phyloP scores from a whole-genome alignment of 1,284 basidiomycete genomes.

The Ganoderma lingzhi region DNA sequence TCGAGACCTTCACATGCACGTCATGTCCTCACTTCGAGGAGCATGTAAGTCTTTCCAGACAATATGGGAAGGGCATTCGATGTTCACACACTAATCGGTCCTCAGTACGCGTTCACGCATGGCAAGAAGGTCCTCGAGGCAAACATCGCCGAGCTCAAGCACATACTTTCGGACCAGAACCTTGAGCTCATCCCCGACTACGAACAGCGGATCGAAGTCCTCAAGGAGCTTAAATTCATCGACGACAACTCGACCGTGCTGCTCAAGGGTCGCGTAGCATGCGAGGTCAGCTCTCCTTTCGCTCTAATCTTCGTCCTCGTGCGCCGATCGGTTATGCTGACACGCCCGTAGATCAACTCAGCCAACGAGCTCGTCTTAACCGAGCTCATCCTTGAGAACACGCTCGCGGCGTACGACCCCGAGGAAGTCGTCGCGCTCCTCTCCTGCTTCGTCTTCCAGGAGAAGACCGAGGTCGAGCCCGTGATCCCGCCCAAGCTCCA shows the following conservation, averaged over 20 bases:
- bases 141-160: conserved; percentile 79
- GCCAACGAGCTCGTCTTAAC: conserved; percentile 96
- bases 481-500: conserved; percentile 80
- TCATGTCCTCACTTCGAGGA: conserved; percentile 71
- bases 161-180: conserved; percentile 94
- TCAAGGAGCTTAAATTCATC: conserved; percentile 93
- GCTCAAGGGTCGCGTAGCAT: conserved; percentile 97
- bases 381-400: conserved; percentile 97
- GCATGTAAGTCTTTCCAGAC: conserved; percentile 57
- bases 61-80: not conserved
- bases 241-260: conserved; percentile 94
- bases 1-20: conserved; percentile 58
- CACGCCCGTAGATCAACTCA: conserved; percentile 85
- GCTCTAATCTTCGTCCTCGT: not conserved
- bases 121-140: conserved; percentile 76
- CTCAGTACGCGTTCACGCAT: conserved; percentile 55
- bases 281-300: conserved; percentile 70
- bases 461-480: conserved; percentile 93
- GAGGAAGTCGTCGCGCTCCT: conserved; percentile 98
- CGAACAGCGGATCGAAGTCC: conserved; percentile 90
- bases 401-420: conserved; percentile 88
- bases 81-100: too few species aligned
- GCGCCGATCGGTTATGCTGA: not conserved
- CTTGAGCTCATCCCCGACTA: conserved; percentile 97
- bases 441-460: conserved; percentile 97